Conservation (phyloP, 139 green algal species). For the Chlamydomonas incerta region DNA sequence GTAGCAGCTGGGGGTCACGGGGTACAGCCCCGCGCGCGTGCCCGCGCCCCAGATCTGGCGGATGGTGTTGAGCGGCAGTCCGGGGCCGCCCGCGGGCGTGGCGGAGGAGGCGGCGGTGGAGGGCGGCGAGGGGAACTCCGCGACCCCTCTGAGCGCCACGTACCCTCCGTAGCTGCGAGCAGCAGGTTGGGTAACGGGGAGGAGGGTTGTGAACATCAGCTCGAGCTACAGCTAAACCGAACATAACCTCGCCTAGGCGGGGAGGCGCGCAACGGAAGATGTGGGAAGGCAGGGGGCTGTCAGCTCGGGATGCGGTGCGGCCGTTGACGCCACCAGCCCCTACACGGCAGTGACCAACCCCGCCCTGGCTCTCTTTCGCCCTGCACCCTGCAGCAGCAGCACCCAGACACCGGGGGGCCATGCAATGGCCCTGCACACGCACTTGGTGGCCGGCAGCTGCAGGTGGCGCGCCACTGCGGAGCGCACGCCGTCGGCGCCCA, state of each 20-base stretch:
- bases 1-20: slow-evolving; percentile 51
- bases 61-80: slow-evolving; percentile 52
- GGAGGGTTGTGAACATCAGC: no score
- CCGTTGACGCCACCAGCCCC: no score
- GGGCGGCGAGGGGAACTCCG: slow-evolving; percentile 26
- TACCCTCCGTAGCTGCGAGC: slow-evolving; percentile 36
- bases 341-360: no score
- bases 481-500: slow-evolving; percentile 41
- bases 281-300: no score
- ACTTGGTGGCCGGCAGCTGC: slow-evolving; percentile 26
- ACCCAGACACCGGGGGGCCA: no score
- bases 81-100: neutral
- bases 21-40: slow-evolving; percentile 78
- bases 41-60: slow-evolving; percentile 61
- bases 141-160: slow-evolving; percentile 52
- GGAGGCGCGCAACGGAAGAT: no score
- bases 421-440: neutral
- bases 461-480: slow-evolving; percentile 39
- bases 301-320: no score
- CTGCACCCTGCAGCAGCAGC: no score
- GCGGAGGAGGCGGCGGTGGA: neutral
- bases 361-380: no score
- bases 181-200: no score
- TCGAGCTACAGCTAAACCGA: no score
- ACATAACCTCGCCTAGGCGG: no score